Conservation (phyloP, 192 early-diverging fungal species). For the Mortierella antarctica region DNA sequence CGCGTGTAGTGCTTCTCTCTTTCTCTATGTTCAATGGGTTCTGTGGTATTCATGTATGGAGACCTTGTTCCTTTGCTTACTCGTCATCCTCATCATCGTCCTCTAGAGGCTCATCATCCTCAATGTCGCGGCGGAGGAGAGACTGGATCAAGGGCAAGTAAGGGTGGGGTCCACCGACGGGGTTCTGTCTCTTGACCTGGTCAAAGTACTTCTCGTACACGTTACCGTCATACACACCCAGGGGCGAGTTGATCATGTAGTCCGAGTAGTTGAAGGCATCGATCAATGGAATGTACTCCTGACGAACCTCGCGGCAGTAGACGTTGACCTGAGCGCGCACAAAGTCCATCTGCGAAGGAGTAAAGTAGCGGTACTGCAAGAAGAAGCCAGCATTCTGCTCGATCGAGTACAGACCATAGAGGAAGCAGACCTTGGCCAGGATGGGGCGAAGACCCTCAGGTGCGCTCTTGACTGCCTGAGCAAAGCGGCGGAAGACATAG, state of each 20-base stretch:
- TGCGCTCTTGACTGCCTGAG: constrained; percentile 74
- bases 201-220: constrained; percentile 90
- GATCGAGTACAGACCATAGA: constrained; percentile 88
- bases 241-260: constrained; percentile 89
- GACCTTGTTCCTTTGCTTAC: constrained; percentile 15
- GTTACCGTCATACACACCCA: constrained; percentile 88
- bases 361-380: constrained; percentile 87
- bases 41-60: too few relatives aligned
- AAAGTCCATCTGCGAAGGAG: constrained; percentile 73
- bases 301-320: constrained; percentile 77
- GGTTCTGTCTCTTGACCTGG: constrained; percentile 82
- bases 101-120: constrained; percentile 67
- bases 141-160: constrained; percentile 90
- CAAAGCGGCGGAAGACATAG: constrained; percentile 88
- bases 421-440: constrained; percentile 75
- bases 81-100: constrained; percentile 74
- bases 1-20: too few relatives aligned
- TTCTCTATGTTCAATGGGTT: too few relatives aligned
- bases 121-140: constrained; percentile 70
- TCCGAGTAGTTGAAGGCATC: constrained; percentile 92
- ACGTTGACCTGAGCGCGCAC: constrained; percentile 73
- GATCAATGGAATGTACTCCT: constrained; percentile 84
- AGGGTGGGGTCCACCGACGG: constrained; percentile 64
- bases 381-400: constrained; percentile 86
- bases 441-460: constrained; percentile 69